Conservation (phyloP, 2,329 filamentous ascomycete species). For the Trichocomaceae sp. region DNA sequence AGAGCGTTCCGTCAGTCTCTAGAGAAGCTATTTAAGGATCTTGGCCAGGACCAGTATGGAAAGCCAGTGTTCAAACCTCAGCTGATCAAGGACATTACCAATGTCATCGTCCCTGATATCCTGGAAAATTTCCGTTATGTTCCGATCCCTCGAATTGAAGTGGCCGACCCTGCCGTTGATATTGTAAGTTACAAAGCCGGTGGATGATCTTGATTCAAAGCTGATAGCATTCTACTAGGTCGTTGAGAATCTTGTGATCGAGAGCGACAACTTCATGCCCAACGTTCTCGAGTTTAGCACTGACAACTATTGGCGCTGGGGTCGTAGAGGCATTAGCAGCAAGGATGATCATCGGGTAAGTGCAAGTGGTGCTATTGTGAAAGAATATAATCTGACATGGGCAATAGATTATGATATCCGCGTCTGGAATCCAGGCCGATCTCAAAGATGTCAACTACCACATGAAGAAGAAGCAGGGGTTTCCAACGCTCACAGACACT, state of each 20-base stretch:
- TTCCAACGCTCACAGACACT: slow-evolving; percentile 78
- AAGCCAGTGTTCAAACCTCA: slow-evolving; percentile 89
- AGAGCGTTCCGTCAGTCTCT: slow-evolving; percentile 67
- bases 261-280: slow-evolving; percentile 94
- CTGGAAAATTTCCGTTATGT: slow-evolving; percentile 86
- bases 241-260: slow-evolving; percentile 89
- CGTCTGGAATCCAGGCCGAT: slow-evolving; percentile 88
- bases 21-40: slow-evolving; percentile 78
- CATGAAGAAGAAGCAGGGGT: slow-evolving; percentile 89
- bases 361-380: not conserved
- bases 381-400: not conserved
- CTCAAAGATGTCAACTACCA: slow-evolving; percentile 88
- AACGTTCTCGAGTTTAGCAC: slow-evolving; percentile 82
- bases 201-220: not conserved
- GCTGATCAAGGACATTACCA: slow-evolving; percentile 77
- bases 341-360: slow-evolving; percentile 69
- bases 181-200: slow-evolving; percentile 39
- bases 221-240: slow-evolving; percentile 35
- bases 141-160: slow-evolving; percentile 89
- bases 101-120: slow-evolving; percentile 74
- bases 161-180: slow-evolving; percentile 75
- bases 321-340: slow-evolving; percentile 77
- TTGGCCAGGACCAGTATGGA: slow-evolving; percentile 81
- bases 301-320: slow-evolving; percentile 93
- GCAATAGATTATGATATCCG: slow-evolving; percentile 62